Evolutionary conservation across 208 protist species (phyloP), one percentile per base, ranked within the genome.

Genomic region (Naegleria fowleri): DNA sequence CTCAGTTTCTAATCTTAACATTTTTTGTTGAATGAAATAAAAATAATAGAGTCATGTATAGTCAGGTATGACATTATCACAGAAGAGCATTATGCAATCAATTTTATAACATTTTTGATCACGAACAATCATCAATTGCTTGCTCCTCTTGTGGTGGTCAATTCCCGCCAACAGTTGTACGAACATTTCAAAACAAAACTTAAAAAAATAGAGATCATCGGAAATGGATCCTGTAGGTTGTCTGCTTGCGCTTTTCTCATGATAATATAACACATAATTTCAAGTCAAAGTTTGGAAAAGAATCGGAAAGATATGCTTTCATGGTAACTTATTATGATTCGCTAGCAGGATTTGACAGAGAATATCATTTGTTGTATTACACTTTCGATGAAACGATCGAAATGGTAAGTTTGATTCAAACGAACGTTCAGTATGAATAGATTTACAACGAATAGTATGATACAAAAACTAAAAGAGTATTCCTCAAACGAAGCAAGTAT

Each of bases 321-420:
- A 36, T 58, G 39, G 41, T 39, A 58, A 19, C 22, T 16, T 86
- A 79, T 36, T 83, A 38, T 84, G 94, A 94, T 89, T 22, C 92
- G 39, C 52, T 97, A 4, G 97, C 97, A 39, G 96, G 93, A 83
- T 85, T 98, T 51, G 94, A 94, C 43, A 94, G 97, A 15, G 92
- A 94, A 36, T 99, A 98, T 94, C 94, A 96, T 75, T 92, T 99
- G n/a, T 91, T 97, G 76, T 98, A 97, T 93, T 97, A 95, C 92
- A 90, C 94, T 1, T 93, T 95, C 22, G 96, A 98, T 91, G 92
- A 96, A 67, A 97, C 97, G 13, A 96, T 99, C 91, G 97, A 99
- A 92, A 98, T 99, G 97, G 96, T 96, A 93, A 96, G 98, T 92
- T 88, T 97, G 59, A 98, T 48, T 48, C 43, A 7, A n/a, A n/a